Conservation (phyloP, 140 eudicot species). For the Oenanthe javanica region DNA sequence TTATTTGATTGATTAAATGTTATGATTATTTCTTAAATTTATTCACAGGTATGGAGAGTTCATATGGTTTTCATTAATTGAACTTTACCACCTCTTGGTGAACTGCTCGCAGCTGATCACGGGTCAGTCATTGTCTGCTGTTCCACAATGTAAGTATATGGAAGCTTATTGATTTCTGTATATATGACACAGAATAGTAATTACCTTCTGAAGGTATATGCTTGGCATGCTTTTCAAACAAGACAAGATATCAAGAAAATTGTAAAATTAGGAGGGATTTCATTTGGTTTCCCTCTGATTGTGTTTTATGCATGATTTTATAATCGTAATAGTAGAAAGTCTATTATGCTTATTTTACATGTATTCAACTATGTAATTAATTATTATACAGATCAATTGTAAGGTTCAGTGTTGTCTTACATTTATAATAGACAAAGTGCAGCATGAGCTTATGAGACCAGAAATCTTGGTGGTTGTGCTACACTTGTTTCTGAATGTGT, state of each 20-base stretch:
- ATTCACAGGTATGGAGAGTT: not conserved
- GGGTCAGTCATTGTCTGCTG: not conserved
- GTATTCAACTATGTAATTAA: not conserved
- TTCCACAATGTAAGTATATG: not conserved
- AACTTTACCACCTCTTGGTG: not conserved
- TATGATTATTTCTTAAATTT: not conserved
- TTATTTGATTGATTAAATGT: not conserved
- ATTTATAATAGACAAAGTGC: not conserved
- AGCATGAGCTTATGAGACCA: not conserved
- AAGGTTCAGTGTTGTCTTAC: not conserved
- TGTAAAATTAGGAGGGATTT: not conserved
- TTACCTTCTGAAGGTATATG: not conserved
- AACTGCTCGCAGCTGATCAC: not conserved
- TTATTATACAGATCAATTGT: not conserved
- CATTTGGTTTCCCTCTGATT: not conserved
- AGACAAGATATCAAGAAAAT: not conserved
- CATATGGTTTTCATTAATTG: not conserved
- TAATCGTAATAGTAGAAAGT: not conserved
- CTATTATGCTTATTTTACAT: not conserved
- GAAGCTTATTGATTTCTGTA: not conserved
- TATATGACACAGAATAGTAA: not conserved
- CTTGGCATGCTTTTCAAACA: not conserved
- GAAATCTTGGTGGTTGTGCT: not conserved
- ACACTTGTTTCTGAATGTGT: not conserved
- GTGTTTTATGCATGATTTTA: not conserved